These are phyloP conservation scores for Vitis riparia DNA, from an alignment of 164 flowering plant species.

Conservation along the genomic window DNA sequence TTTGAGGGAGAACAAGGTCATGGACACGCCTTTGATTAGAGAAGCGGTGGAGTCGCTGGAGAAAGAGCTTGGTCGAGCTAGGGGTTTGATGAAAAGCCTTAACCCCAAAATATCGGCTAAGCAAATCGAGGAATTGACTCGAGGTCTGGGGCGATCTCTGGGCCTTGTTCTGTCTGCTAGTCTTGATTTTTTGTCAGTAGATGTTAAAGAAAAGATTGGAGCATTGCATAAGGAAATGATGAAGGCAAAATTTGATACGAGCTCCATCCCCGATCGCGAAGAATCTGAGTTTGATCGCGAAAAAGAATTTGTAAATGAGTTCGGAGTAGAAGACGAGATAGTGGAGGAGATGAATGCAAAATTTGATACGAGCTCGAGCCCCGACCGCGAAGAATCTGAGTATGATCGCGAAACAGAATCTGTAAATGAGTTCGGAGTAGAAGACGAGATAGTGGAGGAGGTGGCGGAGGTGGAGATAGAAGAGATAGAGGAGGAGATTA, in stretches of 20 bases:
- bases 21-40: constrained; percentile 28
- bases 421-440: constrained; percentile 2
- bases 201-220: constrained; percentile 39
- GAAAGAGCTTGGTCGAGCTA: constrained; percentile 39
- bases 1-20: constrained; percentile 24
- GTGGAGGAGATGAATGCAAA: constrained; percentile 33
- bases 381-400: neutral
- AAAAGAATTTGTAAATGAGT: constrained; percentile 19
- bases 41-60: constrained; percentile 50
- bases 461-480: constrained; percentile 1
- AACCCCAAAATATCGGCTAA: constrained; percentile 11
- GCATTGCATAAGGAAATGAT: constrained; percentile 27
- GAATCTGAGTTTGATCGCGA: too few species aligned
- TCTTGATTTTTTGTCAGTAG: constrained; percentile 27
- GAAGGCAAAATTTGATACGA: constrained; percentile 8
- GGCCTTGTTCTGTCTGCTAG: constrained; percentile 55
- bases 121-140: constrained; percentile 34
- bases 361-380: constrained; percentile 16
- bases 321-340: constrained; percentile 34
- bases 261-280: neutral
- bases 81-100: constrained; percentile 19
- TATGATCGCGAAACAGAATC: constrained; percentile 11
- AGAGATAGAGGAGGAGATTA: constrained; percentile 22
- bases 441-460: constrained; percentile 21
- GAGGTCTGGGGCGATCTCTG: constrained; percentile 57